Evolutionary conservation across 495 filamentous ascomycete species (phyloP).

Genomic region (Neurospora africana): DNA sequence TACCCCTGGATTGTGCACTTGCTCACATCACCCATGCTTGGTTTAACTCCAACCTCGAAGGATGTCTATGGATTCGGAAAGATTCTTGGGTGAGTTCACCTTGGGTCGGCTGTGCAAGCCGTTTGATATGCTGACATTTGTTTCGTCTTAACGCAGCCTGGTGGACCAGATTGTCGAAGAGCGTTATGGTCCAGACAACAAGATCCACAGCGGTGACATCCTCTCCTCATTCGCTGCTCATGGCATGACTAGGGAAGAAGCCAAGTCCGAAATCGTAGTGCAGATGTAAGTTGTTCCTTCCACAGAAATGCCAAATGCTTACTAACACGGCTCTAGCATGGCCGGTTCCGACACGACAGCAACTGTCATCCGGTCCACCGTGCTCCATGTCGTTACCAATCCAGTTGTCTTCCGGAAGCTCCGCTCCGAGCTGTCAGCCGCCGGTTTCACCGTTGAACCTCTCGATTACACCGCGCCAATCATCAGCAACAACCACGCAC

Average conservation of each 20-base stretch:
- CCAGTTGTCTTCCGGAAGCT: conserved; percentile 40
- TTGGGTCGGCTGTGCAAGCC: no score
- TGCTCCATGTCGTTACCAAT: conserved; percentile 8
- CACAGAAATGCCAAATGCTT: background rate
- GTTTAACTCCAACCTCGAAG: conserved; percentile 44
- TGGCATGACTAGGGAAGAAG: conserved; percentile 20
- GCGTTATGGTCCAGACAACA: conserved; percentile 18
- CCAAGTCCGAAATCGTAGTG: conserved; percentile 19
- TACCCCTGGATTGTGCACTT: conserved; percentile 47
- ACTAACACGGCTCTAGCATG: conserved; percentile 2
- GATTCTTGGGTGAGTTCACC: conserved; percentile 31
- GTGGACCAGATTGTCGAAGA: conserved; percentile 29
- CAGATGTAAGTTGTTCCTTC: background rate
- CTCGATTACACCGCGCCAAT: background rate
- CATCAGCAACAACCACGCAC: background rate
- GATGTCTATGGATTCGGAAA: conserved; percentile 42
- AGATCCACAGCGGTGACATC: conserved; percentile 27
- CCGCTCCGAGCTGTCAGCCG: conserved; percentile 43
- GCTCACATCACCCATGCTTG: conserved; percentile 43
- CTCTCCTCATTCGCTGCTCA: conserved; percentile 29
- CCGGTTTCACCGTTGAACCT: conserved; percentile 11
- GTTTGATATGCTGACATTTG: no score
- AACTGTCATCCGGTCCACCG: conserved; percentile 8
- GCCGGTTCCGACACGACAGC: conserved; percentile 11
- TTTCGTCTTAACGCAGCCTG: no score